These are phyloP conservation scores for Colletotrichum neosansevieriae DNA, from an alignment of 2,329 filamentous ascomycete species.

Conservation along the genomic window DNA sequence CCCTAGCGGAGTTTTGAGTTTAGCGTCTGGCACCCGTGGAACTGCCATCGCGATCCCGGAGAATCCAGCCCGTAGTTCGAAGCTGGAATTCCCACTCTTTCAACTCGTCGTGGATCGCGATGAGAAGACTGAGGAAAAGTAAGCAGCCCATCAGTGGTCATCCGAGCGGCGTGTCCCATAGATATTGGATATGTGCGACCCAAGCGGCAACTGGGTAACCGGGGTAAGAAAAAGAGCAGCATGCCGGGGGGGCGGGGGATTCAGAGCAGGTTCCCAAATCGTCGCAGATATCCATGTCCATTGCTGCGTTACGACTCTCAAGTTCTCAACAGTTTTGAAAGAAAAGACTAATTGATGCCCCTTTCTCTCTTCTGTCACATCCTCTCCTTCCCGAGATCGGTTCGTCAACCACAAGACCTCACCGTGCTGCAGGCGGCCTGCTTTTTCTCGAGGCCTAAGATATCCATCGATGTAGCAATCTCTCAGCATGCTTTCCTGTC, in stretches of 20 bases:
- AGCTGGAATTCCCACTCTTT: conserved; percentile 6
- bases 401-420: too few relatives aligned
- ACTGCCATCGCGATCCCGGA: conserved; percentile 34
- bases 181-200: conserved; percentile 1
- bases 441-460: too few relatives aligned
- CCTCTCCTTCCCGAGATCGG: too few relatives aligned
- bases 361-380: neutral
- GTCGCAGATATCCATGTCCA: neutral
- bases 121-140: neutral
- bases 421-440: too few relatives aligned
- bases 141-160: too few relatives aligned
- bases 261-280: neutral
- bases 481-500: conserved; percentile 1
- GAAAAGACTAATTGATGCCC: neutral
- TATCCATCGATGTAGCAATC: neutral
- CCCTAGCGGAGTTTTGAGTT: conserved; percentile 17
- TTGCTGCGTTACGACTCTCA: conserved; percentile 1
- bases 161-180: neutral
- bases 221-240: conserved; percentile 1
- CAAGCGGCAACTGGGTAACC: neutral
- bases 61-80: conserved; percentile 31
- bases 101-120: conserved; percentile 13
- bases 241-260: conserved; percentile 19
- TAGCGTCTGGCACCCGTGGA: conserved; percentile 19
- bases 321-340: conserved; percentile 19